Base-by-base conservation (phyloP, 257 asterid genomes). In the Anisodus tanguticus region DNA sequence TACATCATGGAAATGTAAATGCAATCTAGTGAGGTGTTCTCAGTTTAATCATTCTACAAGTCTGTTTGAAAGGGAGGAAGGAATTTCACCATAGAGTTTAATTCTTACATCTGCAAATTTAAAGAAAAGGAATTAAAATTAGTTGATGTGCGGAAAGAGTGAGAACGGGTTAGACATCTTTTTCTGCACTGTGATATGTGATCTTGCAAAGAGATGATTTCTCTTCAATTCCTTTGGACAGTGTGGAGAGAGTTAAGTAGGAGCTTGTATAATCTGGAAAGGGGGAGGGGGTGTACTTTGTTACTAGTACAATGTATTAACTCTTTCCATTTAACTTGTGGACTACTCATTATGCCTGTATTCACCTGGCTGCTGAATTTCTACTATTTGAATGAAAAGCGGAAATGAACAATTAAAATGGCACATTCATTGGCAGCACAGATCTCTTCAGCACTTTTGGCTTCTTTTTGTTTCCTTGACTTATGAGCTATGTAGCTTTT, bases 61-160 rank as follows among this genome's bases (percentile, higher is more conserved):
- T 67, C 74, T 67, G n/a, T 67, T 3, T 67, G 47, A 41, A 67
- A 67, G n/a, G 49, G 74, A 66, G 47, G 72, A 31, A 35, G 19
- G 72, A 66, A 66, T 31, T 31, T 66, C 47, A 35, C 45, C 72
- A 12, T 12, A 35, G 74, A 67, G 9, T 74, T 74, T 49, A 49
- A 22, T 22, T 55, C 80, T 74, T 22, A 74, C 6, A 49, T 43
- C 80, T 74, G 13, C 80, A 12, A 22, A 49, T 49, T 51, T 19
- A 11, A 74, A 74, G 80, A 47, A 74, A 51, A 22, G 39, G 58
- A 41, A 41, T 31, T 31, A 17, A 9, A 70, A 45, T 45, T 71
- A 71, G 5, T 45, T 71, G 79, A n/a, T 45, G 58, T 71, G 53
- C 45, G 9, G 15, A n/a, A 74, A 74, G 80, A 47, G n/a, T 74